Evolutionary conservation across 2,329 filamentous ascomycete species (phyloP), one percentile per base, ranked within the genome.

Genomic region (Talaromyces pinophilus): DNA sequence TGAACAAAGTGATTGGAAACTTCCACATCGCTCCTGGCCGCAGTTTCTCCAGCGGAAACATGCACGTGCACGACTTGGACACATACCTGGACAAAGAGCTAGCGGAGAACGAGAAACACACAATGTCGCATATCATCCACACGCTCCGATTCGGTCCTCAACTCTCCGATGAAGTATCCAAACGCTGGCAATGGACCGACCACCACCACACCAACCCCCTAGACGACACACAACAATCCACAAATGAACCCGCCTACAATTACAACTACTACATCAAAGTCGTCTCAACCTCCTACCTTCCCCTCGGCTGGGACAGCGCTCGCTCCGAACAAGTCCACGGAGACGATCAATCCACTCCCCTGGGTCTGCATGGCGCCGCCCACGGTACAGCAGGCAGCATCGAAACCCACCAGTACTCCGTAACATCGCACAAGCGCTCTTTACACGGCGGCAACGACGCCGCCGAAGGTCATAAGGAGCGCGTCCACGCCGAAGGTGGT

Each of bases 201-300:
- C 92, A 97, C 80, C 93, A 98, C 79, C 80, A 92, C 69, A 79
- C 79, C 71, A 97, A 98, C 79, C 95, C 95, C 4, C 87, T 99
- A 4, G 96, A 99, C 75, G 85, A 86, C 63, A 91, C 90, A 3
- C 82, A 86, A 69, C 93, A 98, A 82, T 81, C 84, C 62, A 96
- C 92, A 1, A 82, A 86, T 42, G 93, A 97, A 74, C 87, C 92
- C 71, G 91, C 91, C 70, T 97, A 86, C 84, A 99, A 97, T 83
- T 99, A 90, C 80, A 97, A 98, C 92, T 99, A 99, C 84, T 99
- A 99, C 80, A 86, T 99, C 80, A 99, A 99, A 84, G 95, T 99
- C 66, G 95, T 99, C 38, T 92, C 92, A 2, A 99, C 95, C 1
- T 94, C 93, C 0, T 99, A 98, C 78, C 86, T 98, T 30, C 93